These are phyloP conservation scores for Triglochin maritima DNA, from an alignment of 106 monocot genomes.

Conservation along the genomic window DNA sequence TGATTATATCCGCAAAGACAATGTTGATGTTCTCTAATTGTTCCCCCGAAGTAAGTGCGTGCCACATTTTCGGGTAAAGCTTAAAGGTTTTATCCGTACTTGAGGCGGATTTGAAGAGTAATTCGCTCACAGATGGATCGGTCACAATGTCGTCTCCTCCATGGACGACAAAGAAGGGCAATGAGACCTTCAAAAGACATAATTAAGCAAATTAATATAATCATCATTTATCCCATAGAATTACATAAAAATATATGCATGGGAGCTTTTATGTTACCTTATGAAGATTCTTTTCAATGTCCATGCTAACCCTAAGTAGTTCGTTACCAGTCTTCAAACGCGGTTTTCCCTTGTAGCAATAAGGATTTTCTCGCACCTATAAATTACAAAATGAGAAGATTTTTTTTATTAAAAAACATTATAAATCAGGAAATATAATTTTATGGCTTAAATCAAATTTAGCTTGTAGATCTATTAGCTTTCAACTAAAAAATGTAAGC, in stretches of 20 bases:
- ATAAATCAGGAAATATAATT: no score
- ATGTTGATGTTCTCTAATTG: slow-evolving; percentile 36
- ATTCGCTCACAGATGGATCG: slow-evolving; percentile 25
- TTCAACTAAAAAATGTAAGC: not conserved
- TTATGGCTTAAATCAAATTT: not conserved
- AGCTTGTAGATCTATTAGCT: not conserved
- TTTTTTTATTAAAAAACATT: no score
- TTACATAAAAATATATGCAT: not conserved
- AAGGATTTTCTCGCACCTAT: slow-evolving; percentile 34
- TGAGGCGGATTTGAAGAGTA: slow-evolving; percentile 21
- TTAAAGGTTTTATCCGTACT: slow-evolving; percentile 37
- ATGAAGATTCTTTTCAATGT: slow-evolving; percentile 35
- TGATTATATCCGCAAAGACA: slow-evolving; percentile 41
- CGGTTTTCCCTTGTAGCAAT: slow-evolving; percentile 57
- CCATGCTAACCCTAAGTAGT: slow-evolving; percentile 33
- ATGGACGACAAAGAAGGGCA: slow-evolving; percentile 35
- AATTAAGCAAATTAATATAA: not conserved
- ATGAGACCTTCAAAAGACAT: slow-evolving; percentile 10
- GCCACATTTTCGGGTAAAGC: slow-evolving; percentile 44
- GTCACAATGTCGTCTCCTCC: slow-evolving; percentile 39
- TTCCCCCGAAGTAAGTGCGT: slow-evolving; percentile 38
- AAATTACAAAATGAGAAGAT: not conserved
- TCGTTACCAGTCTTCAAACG: slow-evolving; percentile 37
- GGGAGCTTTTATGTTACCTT: slow-evolving; percentile 16
- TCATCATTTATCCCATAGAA: not conserved